Base-by-base conservation (phyloP, 164 flowering plant genomes). In the Vitis riparia region DNA sequence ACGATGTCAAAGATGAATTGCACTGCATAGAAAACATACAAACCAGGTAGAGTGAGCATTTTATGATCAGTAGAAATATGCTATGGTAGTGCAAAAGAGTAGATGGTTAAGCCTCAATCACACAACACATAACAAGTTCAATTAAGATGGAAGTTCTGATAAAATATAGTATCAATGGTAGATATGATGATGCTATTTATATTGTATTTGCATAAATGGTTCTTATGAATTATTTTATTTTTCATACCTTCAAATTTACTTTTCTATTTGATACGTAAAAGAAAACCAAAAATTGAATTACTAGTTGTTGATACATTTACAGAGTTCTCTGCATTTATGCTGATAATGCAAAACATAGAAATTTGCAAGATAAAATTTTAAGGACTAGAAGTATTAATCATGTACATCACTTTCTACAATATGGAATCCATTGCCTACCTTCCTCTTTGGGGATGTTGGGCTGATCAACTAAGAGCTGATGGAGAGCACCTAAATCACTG, bases 401-500 rank as follows among this genome's bases (percentile, higher is more conserved):
- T 37, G 23, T 16, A 1, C 63, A 11, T 59, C 12, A 19, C 62
- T 8, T 23, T 14, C 5, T 14, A 2, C 19, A 19, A 8, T 48
- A 3, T 7, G 15, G 57, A 56, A 50, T 50, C 7, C 0, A 71
- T 44, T 2, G 50, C 75, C 1, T 80, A 90, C 98, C 97, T 87
- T 93, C 90, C 29, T 86, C 89, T 69, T 75, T 84, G 12, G 85
- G 87, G 51, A 94, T 90, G 75, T 94, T 92, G 65, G 98, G 97
- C 80, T 94, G 98, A 83, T 94, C 97, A 75, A 85, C 83, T 74
- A 92, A 75, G 29, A 92, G 83, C 65, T 86, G 91, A 67, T 83
- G 82, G 62, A 94, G 82, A 13, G 91, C 88, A 17, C 73, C 72
- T 52, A 91, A 66, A 82, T 92, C 97, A 70, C 74, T 63, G 7